Percentiles rank a stretch among this genome's conserved stretches.
phyloP scores from a whole-genome alignment of 2,329 filamentous ascomycete genomes.

The Sarocladium oryzae region DNA sequence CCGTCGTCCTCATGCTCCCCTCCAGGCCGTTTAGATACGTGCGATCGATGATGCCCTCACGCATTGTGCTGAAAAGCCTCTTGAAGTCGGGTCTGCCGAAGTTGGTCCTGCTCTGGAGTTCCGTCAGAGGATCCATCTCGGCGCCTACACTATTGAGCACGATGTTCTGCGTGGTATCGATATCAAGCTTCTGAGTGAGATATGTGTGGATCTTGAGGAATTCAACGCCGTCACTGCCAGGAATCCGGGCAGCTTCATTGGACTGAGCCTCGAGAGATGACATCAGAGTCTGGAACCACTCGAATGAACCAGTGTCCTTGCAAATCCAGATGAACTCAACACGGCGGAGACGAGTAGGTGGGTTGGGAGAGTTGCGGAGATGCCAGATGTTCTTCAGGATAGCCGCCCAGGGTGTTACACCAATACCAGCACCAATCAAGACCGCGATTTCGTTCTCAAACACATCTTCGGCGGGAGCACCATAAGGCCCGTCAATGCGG shows the following conservation, averaged over 20 bases:
- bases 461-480: constrained; percentile 93
- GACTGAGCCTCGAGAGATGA: constrained; percentile 87
- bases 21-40: constrained; percentile 81
- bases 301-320: constrained; percentile 90
- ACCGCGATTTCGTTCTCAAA: constrained; percentile 89
- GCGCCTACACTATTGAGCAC: constrained; percentile 91
- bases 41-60: constrained; percentile 77
- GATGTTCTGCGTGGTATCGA: constrained; percentile 92
- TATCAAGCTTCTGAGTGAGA: constrained; percentile 86
- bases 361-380: constrained; percentile 81
- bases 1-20: constrained; percentile 68
- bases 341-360: constrained; percentile 79
- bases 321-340: constrained; percentile 99
- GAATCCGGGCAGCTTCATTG: constrained; percentile 58
- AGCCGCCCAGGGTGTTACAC: constrained; percentile 79
- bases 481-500: constrained; percentile 91
- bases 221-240: constrained; percentile 63
- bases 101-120: constrained; percentile 83
- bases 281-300: constrained; percentile 96
- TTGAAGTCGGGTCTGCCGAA: constrained; percentile 90
- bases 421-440: constrained; percentile 79
- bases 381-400: constrained; percentile 99
- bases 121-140: constrained; percentile 82
- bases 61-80: constrained; percentile 75
- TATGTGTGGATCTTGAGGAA: constrained; percentile 98